Percentiles rank a stretch among this genome's conserved stretches.
Conservation (phyloP, 2,329 filamentous ascomycete genomes). For the Cladosporium sp. region DNA sequence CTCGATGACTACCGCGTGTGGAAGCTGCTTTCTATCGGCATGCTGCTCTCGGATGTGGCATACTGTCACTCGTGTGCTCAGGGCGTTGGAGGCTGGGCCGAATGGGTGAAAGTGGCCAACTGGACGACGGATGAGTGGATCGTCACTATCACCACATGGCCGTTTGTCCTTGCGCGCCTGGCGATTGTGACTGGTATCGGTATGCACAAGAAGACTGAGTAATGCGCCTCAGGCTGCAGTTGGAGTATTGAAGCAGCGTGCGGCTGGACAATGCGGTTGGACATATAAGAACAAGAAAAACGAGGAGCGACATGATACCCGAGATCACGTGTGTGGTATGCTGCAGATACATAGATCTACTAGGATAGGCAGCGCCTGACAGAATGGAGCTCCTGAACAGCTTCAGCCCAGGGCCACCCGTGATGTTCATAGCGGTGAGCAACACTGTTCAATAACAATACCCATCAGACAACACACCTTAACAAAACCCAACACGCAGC, state of each 20-base stretch:
- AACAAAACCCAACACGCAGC: not conserved
- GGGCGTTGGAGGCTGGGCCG: constrained; percentile 26
- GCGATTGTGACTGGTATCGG: constrained; percentile 25
- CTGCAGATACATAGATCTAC: too few relatives aligned
- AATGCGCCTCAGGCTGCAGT: too few relatives aligned
- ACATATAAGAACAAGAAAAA: too few relatives aligned
- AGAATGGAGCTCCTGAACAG: too few relatives aligned
- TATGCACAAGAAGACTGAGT: constrained; percentile 17
- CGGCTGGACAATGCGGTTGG: too few relatives aligned
- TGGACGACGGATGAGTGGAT: constrained; percentile 28
- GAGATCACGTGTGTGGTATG: too few relatives aligned
- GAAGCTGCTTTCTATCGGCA: constrained; percentile 25
- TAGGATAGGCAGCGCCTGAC: too few relatives aligned
- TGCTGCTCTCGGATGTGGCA: constrained; percentile 24
- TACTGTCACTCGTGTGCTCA: constrained; percentile 27
- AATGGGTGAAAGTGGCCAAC: constrained; percentile 19
- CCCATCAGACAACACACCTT: too few relatives aligned
- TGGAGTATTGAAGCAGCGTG: not conserved
- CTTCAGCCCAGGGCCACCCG: too few relatives aligned
- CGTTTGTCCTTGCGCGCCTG: constrained; percentile 26
- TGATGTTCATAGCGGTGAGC: too few relatives aligned
- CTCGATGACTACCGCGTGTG: constrained; percentile 29
- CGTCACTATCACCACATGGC: constrained; percentile 25
- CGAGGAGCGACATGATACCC: too few relatives aligned
- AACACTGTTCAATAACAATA: too few relatives aligned